These are phyloP conservation scores for Aspergillus sclerotioniger DNA, from an alignment of 495 filamentous ascomycete genomes.

Conservation along the genomic window DNA sequence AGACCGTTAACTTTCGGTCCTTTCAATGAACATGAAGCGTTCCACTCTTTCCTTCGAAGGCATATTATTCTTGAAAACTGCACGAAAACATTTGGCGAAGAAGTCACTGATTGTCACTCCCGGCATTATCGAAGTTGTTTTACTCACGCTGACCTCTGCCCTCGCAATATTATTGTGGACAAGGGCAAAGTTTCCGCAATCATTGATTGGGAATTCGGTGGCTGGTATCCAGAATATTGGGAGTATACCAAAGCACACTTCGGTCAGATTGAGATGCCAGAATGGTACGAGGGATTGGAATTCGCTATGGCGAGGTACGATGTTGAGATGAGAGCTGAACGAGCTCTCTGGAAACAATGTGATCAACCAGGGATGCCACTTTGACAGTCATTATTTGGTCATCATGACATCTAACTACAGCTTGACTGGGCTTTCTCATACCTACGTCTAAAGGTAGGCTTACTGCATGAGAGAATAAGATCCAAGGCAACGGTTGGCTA, in stretches of 20 bases:
- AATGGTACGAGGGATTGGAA: constrained; percentile 14
- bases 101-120: constrained; percentile 12
- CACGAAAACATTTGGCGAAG: constrained; percentile 5
- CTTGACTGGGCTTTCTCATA: too few relatives aligned
- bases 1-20: constrained; percentile 12
- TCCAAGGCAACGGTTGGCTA: too few relatives aligned
- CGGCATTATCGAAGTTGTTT: constrained; percentile 19
- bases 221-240: constrained; percentile 53
- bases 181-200: constrained; percentile 34
- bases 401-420: too few relatives aligned
- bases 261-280: constrained; percentile 11
- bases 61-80: constrained; percentile 14
- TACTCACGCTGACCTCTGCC: constrained; percentile 30
- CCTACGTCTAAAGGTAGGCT: too few relatives aligned
- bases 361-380: constrained; percentile 10
- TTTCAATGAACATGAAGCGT: constrained; percentile 12
- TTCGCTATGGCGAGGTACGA: constrained; percentile 13
- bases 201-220: constrained; percentile 49
- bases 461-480: too few relatives aligned
- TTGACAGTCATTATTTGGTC: too few relatives aligned
- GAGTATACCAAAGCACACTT: constrained; percentile 41
- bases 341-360: constrained; percentile 8
- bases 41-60: constrained; percentile 17
- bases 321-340: constrained; percentile 10
- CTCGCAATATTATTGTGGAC: constrained; percentile 34